A percentile compares a stretch with the other conserved stretches of the same genome.
Evolutionary conservation across 106 monocot species (phyloP).

Genomic region (Dendrobium officinale): DNA sequence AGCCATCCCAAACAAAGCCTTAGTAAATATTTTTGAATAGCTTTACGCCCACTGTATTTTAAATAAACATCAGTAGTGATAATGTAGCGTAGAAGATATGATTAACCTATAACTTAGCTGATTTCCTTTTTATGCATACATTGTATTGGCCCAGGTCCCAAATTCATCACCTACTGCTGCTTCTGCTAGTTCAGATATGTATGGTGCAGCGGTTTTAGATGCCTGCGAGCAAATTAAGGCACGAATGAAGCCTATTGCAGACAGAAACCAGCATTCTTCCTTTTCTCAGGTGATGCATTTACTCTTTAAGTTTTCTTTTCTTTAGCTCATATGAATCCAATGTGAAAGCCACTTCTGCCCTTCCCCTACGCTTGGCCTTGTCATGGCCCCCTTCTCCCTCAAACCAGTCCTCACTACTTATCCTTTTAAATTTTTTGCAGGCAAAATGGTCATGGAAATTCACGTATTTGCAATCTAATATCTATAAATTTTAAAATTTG

Average conservation of each 20-base stretch:
- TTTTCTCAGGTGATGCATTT: constrained; percentile 63
- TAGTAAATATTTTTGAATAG: too few species aligned
- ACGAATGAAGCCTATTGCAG: constrained; percentile 76
- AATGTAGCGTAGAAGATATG: neutral
- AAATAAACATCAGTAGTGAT: neutral
- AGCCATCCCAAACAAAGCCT: too few species aligned
- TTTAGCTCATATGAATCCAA: neutral
- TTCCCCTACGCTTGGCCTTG: neutral
- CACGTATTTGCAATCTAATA: neutral
- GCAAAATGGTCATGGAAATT: neutral
- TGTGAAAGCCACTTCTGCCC: neutral
- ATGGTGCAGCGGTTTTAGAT: constrained; percentile 97
- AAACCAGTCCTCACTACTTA: neutral
- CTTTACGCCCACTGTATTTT: neutral
- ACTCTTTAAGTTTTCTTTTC: neutral
- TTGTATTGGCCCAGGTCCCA: constrained; percentile 56
- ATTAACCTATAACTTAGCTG: neutral
- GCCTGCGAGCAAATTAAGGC: constrained; percentile 92
- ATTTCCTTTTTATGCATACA: neutral
- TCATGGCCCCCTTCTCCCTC: neutral
- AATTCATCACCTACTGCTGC: constrained; percentile 99
- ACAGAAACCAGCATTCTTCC: constrained; percentile 34
- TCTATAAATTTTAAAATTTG: neutral
- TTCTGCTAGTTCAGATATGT: constrained; percentile 98
- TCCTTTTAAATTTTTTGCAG: neutral